Evolutionary conservation across 164 flowering plant genomes (phyloP).

Genomic region (Buxus sempervirens): DNA sequence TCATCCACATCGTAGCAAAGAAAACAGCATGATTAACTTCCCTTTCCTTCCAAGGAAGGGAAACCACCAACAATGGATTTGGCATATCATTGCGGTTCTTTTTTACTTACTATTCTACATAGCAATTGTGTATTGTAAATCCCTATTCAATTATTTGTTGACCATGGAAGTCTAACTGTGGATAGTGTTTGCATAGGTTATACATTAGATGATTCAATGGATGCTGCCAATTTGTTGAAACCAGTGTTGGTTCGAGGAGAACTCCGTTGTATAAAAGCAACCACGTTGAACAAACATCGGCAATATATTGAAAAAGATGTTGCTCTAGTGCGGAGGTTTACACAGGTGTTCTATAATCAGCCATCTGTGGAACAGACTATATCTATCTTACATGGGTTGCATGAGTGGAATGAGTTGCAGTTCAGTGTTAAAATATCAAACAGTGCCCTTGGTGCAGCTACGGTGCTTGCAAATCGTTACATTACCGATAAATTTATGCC

Average conservation of each 20-base stretch:
- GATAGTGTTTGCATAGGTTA: slow-evolving; percentile 46
- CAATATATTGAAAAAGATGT: slow-evolving; percentile 94
- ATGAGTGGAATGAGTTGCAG: slow-evolving; percentile 91
- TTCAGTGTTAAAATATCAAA: slow-evolving; percentile 96
- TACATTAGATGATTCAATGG: slow-evolving; percentile 92
- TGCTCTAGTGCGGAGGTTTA: slow-evolving; percentile 93
- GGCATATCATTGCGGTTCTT: no score
- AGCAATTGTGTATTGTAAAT: no score
- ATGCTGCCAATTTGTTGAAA: slow-evolving; percentile 91
- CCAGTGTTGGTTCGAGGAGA: slow-evolving; percentile 98
- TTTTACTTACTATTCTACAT: no score
- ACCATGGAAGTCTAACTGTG: not conserved
- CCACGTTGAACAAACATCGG: slow-evolving; percentile 83
- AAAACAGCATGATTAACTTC: no score
- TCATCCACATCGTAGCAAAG: no score
- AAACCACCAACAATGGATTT: no score
- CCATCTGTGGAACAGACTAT: slow-evolving; percentile 94
- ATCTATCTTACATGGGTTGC: slow-evolving; percentile 88
- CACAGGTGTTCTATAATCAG: slow-evolving; percentile 85
- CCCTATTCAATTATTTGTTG: slow-evolving; percentile 2
- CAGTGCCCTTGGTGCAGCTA: slow-evolving; percentile 89
- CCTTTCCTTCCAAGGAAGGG: no score
- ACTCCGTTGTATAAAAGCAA: slow-evolving; percentile 93
- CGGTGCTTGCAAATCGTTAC: slow-evolving; percentile 83
- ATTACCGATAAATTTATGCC: slow-evolving; percentile 91